Percentiles rank a stretch among this genome's conserved stretches.
phyloP scores from a whole-genome alignment of 768 basidiomycete genomes.

The Podaxis sp. region DNA sequence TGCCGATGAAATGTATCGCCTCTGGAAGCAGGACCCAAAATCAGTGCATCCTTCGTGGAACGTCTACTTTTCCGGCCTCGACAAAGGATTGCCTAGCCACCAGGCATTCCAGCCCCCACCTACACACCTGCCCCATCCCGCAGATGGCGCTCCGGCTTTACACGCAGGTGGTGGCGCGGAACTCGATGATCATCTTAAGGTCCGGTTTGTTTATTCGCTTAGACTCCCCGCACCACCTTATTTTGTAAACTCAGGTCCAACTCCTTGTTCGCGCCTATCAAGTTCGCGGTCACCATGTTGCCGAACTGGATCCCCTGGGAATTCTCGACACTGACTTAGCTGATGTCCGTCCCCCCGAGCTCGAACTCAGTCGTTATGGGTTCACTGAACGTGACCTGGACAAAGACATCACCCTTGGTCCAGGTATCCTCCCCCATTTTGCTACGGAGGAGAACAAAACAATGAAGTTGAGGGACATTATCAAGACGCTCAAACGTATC shows the following conservation, averaged over 20 bases:
- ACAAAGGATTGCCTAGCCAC: constrained; percentile 75
- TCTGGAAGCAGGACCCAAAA: constrained; percentile 86
- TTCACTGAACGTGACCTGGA: constrained; percentile 93
- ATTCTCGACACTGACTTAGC: constrained; percentile 89
- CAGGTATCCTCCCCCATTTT: constrained; percentile 95
- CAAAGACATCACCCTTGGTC: constrained; percentile 91
- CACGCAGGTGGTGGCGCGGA: constrained; percentile 70
- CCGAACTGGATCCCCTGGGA: constrained; percentile 93
- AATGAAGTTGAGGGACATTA: constrained; percentile 90
- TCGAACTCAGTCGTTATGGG: constrained; percentile 92
- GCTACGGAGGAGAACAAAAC: constrained; percentile 81
- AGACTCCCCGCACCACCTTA: constrained; percentile 2
- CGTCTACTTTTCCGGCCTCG: constrained; percentile 90
- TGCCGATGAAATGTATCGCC: constrained; percentile 94
- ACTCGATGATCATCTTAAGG: constrained; percentile 93
- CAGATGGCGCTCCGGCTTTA: constrained; percentile 79
- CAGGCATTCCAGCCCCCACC: constrained; percentile 90
- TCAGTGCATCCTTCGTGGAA: constrained; percentile 95
- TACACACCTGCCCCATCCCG: constrained; percentile 58
- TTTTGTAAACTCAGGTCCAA: constrained; percentile 67
- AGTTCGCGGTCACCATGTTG: constrained; percentile 96
- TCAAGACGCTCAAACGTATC: constrained; percentile 85
- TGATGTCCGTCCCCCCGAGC: constrained; percentile 77
- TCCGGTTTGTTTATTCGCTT: constrained; percentile 27
- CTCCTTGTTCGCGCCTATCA: constrained; percentile 97